Conservation (phyloP, 495 filamentous ascomycete genomes). For the Lichina pygmaea region DNA sequence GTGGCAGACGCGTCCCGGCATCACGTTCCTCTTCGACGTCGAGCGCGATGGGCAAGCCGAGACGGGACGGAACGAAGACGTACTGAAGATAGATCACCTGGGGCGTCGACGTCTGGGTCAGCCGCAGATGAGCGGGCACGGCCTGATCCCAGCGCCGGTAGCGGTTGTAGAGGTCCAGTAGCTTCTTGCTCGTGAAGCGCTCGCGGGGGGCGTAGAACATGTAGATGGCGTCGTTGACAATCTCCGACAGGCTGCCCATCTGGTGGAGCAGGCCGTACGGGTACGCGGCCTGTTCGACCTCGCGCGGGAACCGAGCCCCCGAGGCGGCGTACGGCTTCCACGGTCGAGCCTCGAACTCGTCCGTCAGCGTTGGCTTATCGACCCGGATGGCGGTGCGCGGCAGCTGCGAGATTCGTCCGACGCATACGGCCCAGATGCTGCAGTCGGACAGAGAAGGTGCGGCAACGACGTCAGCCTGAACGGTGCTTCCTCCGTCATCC, state of each 20-base stretch:
- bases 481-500: no score
- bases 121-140: conserved; percentile 12
- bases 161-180: conserved; percentile 13
- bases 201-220: conserved; percentile 20
- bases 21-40: no score
- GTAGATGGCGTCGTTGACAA: conserved; percentile 17
- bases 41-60: neutral
- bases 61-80: conserved; percentile 3
- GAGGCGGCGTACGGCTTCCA: conserved; percentile 12
- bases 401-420: conserved; percentile 17
- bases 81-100: conserved; percentile 17
- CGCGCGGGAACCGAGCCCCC: neutral
- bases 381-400: conserved; percentile 16
- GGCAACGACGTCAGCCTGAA: neutral
- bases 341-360: conserved; percentile 7
- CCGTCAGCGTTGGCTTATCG: conserved; percentile 9
- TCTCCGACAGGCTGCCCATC: conserved; percentile 13
- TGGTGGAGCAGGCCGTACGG: conserved; percentile 10
- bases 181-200: conserved; percentile 15
- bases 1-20: no score
- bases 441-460: neutral
- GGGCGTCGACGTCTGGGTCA: conserved; percentile 10
- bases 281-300: conserved; percentile 2
- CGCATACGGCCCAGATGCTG: conserved; percentile 15
- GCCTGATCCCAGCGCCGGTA: conserved; percentile 16